Conservation (phyloP, 805 yeast genomes). For the Maudiozyma saulgeensis region DNA sequence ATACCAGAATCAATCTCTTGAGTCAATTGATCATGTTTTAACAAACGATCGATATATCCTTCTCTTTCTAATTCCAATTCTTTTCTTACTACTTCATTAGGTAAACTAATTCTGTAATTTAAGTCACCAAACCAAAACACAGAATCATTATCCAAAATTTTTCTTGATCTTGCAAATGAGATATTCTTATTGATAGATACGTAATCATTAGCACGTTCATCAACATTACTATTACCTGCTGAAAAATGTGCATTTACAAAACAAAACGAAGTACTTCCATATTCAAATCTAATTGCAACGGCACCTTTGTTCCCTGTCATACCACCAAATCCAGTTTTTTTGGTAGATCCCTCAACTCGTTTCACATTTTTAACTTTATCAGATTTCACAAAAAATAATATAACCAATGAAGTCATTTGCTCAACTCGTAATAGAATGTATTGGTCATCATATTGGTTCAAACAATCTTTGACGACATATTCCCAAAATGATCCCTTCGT, state of each 20-base stretch:
- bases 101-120: constrained; percentile 66
- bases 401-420: constrained; percentile 61
- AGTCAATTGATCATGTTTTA: constrained; percentile 70
- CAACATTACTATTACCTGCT: constrained; percentile 74
- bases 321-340: constrained; percentile 93
- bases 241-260: constrained; percentile 88
- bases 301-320: constrained; percentile 97
- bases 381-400: constrained; percentile 52
- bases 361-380: constrained; percentile 44
- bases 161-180: constrained; percentile 65
- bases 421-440: constrained; percentile 63
- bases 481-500: constrained; percentile 76
- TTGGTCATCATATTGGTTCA: constrained; percentile 45
- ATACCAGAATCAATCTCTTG: constrained; percentile 61
- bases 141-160: constrained; percentile 73
- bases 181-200: constrained; percentile 65
- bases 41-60: constrained; percentile 33
- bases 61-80: constrained; percentile 40
- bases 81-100: constrained; percentile 63
- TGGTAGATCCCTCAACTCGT: constrained; percentile 80
- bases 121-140: constrained; percentile 93
- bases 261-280: constrained; percentile 71
- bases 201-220: constrained; percentile 81
- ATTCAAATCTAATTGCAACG: constrained; percentile 80
- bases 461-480: constrained; percentile 47